Percentiles rank a stretch among this genome's conserved stretches.
Conservation (phyloP, 23 red algal species). For the Gracilaria domingensis region DNA sequence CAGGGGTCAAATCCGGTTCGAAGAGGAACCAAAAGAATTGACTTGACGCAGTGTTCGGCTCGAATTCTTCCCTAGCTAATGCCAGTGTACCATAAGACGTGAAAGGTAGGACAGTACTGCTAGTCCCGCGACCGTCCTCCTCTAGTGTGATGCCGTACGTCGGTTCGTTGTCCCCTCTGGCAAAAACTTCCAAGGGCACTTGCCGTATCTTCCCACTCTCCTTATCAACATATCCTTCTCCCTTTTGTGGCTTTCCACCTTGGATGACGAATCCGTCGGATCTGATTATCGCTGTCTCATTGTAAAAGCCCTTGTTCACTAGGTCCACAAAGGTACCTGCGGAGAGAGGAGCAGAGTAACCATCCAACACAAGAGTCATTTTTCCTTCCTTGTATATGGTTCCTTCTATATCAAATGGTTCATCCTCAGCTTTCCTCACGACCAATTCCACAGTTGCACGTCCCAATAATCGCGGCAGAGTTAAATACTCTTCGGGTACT, state of each 20-base stretch:
- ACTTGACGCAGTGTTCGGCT: slow-evolving; percentile 78
- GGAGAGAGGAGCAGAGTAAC: slow-evolving; percentile 90
- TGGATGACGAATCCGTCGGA: slow-evolving; percentile 97
- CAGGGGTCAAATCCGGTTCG: slow-evolving; percentile 97
- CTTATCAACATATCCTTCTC: slow-evolving; percentile 88
- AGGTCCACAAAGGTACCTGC: slow-evolving; percentile 96
- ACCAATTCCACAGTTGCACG: slow-evolving; percentile 91
- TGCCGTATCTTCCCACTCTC: slow-evolving; percentile 64
- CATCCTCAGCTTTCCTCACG: slow-evolving; percentile 79
- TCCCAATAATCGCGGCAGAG: slow-evolving; percentile 81
- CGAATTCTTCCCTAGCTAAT: slow-evolving; percentile 90
- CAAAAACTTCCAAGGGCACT: slow-evolving; percentile 95
- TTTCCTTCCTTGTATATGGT: slow-evolving; percentile 82
- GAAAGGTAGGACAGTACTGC: slow-evolving; percentile 90
- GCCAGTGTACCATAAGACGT: slow-evolving; percentile 89
- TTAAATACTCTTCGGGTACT: slow-evolving; percentile 82
- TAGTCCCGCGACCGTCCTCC: slow-evolving; percentile 86
- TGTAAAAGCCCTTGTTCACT: slow-evolving; percentile 92
- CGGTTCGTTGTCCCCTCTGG: slow-evolving; percentile 87
- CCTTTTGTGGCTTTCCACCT: slow-evolving; percentile 83
- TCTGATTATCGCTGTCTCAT: slow-evolving; percentile 77
- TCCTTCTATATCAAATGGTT: slow-evolving; percentile 94
- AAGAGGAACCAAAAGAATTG: slow-evolving; percentile 99
- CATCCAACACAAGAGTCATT: slow-evolving; percentile 94
- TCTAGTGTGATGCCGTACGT: slow-evolving; percentile 93